Evolutionary conservation across 2,329 filamentous ascomycete species (phyloP), one percentile per base, ranked within the genome.

Genomic region (Pezicula radicicola): DNA sequence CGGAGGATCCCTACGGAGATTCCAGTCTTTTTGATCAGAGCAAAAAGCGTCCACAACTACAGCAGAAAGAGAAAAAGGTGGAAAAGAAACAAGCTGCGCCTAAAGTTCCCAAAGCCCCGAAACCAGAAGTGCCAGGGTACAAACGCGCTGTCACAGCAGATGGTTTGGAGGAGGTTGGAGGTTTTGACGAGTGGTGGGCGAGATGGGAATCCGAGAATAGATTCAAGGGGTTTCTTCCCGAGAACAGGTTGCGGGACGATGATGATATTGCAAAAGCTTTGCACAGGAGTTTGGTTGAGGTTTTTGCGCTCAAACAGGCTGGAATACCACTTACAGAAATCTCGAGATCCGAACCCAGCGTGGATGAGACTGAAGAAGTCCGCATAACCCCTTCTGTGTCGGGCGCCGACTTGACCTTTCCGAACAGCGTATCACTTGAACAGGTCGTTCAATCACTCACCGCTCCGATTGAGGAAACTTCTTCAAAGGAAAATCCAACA

Each of bases 211-310:
- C 64, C 13, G 61, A 63, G 13, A 69, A 78, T 65, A 51, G 57
- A 27, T 77, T 73, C 56, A 53, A 60, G 45, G 67, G 71, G 10
- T 76, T 78, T 59, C 59, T 72, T 52, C 64, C 69, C 10, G 55
- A 60, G 39, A 63, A 69, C 39, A 70, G 66, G 50, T 54, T 69
- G 39, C 64, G 60, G 6, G 64, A 72, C 49, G 58, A 59, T 9
- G 62, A 68, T 6, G 63, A 71, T 27, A 56, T 75, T 50, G 60
- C 69, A 39, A 67, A 63, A 41, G 71, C 76, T 30, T 72, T 85
- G 39, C 78, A 80, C 55, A 75, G 79, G 55, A 76, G 81, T 4
- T 69, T 80, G 10, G 75, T 84, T 5, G 82, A 87, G 61, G 66
- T 81, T 4, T 75, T 76, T 54, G 67, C 78, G 3, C 65, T 82